Percentiles rank a stretch among this genome's conserved stretches.
These are phyloP conservation scores for Cladophialophora bantiana DNA, from an alignment of 2,329 filamentous ascomycete genomes.

Conservation along the genomic window DNA sequence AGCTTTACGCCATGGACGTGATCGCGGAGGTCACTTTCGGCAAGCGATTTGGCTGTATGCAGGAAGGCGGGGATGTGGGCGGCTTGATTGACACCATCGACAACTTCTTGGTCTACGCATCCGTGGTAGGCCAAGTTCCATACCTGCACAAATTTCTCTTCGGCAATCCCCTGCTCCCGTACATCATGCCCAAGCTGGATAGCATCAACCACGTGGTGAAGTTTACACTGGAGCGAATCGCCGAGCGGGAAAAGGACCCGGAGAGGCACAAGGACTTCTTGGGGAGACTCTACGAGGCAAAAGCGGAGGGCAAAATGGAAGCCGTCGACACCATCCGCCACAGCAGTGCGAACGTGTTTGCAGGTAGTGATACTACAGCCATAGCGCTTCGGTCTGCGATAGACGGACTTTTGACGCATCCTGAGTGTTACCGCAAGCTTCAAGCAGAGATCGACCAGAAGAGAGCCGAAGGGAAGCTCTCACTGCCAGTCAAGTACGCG, in stretches of 20 bases:
- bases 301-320: slow-evolving; percentile 9
- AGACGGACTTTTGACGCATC: slow-evolving; percentile 73
- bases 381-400: slow-evolving; percentile 68
- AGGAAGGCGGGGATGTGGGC: slow-evolving; percentile 75
- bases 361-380: slow-evolving; percentile 79
- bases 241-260: slow-evolving; percentile 5
- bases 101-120: slow-evolving; percentile 34
- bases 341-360: slow-evolving; percentile 46
- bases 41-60: slow-evolving; percentile 76
- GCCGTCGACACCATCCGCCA: slow-evolving; percentile 6
- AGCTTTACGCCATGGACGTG: slow-evolving; percentile 82
- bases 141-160: slow-evolving; percentile 18
- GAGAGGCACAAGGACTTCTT: slow-evolving; percentile 46
- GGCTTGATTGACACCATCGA: slow-evolving; percentile 39
- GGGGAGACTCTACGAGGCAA: slow-evolving; percentile 48
- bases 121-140: slow-evolving; percentile 13
- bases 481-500: slow-evolving; percentile 23
- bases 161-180: slow-evolving; percentile 15
- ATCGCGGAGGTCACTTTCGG: slow-evolving; percentile 54
- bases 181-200: background rate
- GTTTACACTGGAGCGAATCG: slow-evolving; percentile 1
- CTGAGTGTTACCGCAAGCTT: slow-evolving; percentile 40
- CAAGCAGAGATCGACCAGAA: slow-evolving; percentile 22
- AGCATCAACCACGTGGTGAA: slow-evolving; percentile 7
- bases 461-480: slow-evolving; percentile 16